phyloP scores from a whole-genome alignment of 495 filamentous ascomycete species.

The Podospora pseudopauciseta region DNA sequence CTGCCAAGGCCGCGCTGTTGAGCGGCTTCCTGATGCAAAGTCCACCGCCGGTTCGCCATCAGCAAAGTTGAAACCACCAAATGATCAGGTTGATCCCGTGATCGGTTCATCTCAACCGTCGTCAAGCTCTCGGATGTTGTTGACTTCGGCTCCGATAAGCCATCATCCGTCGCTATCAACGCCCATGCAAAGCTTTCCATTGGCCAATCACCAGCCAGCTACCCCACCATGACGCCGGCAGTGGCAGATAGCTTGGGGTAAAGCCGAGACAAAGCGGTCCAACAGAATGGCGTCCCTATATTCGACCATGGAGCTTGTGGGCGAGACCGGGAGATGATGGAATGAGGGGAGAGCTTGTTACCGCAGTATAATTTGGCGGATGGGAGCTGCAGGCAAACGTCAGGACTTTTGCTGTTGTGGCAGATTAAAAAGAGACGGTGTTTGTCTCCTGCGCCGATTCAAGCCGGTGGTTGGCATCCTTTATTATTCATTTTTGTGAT shows the following conservation, averaged over 20 bases:
- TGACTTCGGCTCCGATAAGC: not conserved
- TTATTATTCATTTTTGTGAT: slow-evolving; percentile 9
- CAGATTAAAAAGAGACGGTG: not conserved
- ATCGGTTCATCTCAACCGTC: not conserved
- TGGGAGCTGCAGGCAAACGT: not conserved
- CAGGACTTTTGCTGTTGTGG: not conserved
- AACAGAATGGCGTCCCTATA: slow-evolving; percentile 10
- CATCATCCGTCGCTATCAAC: not conserved
- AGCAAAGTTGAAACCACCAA: not conserved
- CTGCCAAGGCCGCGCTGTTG: not conserved
- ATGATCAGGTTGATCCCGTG: not conserved
- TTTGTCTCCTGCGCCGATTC: slow-evolving; percentile 13
- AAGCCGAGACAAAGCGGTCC: slow-evolving; percentile 34
- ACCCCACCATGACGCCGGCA: slow-evolving; percentile 15
- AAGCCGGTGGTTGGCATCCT: slow-evolving; percentile 8
- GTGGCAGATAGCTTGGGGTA: slow-evolving; percentile 10
- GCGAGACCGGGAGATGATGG: not conserved
- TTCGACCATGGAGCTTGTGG: not conserved
- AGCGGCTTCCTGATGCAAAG: not conserved
- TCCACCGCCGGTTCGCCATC: not conserved
- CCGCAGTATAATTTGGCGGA: slow-evolving; percentile 11
- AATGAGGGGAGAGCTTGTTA: slow-evolving; percentile 14
- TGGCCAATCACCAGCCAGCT: slow-evolving; percentile 21
- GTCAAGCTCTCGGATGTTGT: not conserved
- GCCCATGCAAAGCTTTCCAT: slow-evolving; percentile 1